These are phyloP conservation scores for Flagelloscypha sp. DNA, from an alignment of 768 basidiomycete genomes.

Conservation along the genomic window DNA sequence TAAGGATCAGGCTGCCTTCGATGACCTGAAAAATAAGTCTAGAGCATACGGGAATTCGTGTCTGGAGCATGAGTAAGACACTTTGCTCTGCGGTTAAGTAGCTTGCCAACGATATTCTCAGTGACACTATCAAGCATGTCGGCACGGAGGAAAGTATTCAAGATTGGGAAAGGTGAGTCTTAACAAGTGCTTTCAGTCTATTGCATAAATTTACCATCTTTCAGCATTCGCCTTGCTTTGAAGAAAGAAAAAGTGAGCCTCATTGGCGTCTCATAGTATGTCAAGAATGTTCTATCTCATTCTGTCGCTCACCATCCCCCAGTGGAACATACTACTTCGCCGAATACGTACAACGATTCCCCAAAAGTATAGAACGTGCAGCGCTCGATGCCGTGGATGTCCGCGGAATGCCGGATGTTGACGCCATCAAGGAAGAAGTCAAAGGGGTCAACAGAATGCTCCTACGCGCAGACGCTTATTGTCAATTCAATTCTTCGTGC, in stretches of 20 bases:
- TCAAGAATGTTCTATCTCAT: not conserved
- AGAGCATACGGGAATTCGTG: constrained; percentile 8
- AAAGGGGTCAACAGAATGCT: constrained; percentile 11
- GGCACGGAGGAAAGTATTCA: constrained; percentile 13
- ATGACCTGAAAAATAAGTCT: constrained; percentile 7
- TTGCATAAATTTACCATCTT: too few relatives aligned
- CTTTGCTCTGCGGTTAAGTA: too few relatives aligned
- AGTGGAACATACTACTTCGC: constrained; percentile 13
- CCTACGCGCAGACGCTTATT: constrained; percentile 13
- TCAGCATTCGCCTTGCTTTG: constrained; percentile 9
- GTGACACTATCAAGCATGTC: constrained; percentile 11
- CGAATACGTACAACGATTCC: constrained; percentile 10
- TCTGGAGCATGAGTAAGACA: too few relatives aligned
- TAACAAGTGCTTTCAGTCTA: too few relatives aligned
- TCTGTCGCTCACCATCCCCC: not conserved
- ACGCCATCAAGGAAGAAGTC: constrained; percentile 8
- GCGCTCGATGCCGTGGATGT: constrained; percentile 13
- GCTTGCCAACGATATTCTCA: constrained; percentile 10
- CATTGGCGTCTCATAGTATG: constrained; percentile 13
- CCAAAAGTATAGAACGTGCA: constrained; percentile 10
- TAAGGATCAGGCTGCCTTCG: constrained; percentile 8
- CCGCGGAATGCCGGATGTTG: constrained; percentile 13
- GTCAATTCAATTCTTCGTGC: constrained; percentile 9
- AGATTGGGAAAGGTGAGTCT: constrained; percentile 14
- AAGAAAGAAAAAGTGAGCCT: constrained; percentile 10